Conservation (phyloP, 2,329 filamentous ascomycete genomes). For the Venturia oleaginea region DNA sequence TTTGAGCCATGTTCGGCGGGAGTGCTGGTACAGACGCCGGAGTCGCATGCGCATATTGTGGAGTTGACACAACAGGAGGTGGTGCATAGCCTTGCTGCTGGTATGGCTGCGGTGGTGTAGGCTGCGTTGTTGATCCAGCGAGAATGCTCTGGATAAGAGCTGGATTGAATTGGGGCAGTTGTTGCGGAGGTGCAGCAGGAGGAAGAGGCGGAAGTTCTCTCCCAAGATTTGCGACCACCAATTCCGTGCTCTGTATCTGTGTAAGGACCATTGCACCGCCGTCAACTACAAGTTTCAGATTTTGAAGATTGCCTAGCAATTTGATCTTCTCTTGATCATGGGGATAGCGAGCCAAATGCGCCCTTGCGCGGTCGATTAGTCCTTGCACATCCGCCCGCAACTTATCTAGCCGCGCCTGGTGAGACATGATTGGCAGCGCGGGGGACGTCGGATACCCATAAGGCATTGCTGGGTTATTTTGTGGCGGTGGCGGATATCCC, state of each 20-base stretch:
- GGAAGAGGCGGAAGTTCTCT: constrained; percentile 2
- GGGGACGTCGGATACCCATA: not conserved
- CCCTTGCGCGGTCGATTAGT: constrained; percentile 63
- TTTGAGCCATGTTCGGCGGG: not conserved
- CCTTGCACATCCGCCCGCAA: constrained; percentile 76
- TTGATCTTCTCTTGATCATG: constrained; percentile 67
- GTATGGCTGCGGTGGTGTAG: constrained; percentile 4
- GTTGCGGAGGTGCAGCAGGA: constrained; percentile 2
- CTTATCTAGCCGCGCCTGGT: constrained; percentile 23
- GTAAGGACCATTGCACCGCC: constrained; percentile 70
- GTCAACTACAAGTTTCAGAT: constrained; percentile 73
- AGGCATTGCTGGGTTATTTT: constrained; percentile 21
- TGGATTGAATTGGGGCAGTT: not conserved
- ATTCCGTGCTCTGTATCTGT: constrained; percentile 63
- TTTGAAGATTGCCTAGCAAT: constrained; percentile 74
- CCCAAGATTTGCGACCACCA: constrained; percentile 24
- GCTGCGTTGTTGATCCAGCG: not conserved
- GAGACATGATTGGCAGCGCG: constrained; percentile 8
- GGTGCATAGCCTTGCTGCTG: constrained; percentile 1
- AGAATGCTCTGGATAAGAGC: constrained; percentile 6
- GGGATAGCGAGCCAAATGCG: constrained; percentile 65
- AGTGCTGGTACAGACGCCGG: not conserved
- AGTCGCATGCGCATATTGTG: constrained; percentile 4
- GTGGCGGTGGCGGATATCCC: constrained; percentile 22
- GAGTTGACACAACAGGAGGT: not conserved